These are phyloP conservation scores for Buddleja alternifolia DNA, from an alignment of 257 asterid species.

Conservation along the genomic window DNA sequence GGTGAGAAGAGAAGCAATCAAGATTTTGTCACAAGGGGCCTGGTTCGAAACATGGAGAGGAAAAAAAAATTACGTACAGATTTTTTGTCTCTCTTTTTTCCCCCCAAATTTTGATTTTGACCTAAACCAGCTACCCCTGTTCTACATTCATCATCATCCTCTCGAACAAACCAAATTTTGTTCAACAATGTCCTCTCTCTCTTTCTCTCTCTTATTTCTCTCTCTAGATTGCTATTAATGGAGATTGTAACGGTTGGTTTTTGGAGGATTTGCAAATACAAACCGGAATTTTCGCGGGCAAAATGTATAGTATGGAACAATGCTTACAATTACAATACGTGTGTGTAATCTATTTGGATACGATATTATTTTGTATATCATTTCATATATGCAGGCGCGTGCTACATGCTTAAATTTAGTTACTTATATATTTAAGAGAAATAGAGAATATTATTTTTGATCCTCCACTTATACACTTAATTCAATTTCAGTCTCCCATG, in stretches of 20 bases:
- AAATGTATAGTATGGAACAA: too few relatives aligned
- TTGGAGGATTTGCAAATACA: conserved; percentile 19
- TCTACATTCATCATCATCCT: conserved; percentile 43
- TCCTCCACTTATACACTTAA: too few relatives aligned
- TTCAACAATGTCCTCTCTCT: conserved; percentile 11
- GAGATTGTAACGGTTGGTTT: conserved; percentile 31
- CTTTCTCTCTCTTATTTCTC: background rate
- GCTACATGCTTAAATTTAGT: too few relatives aligned
- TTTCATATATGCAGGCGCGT: too few relatives aligned
- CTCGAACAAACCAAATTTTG: conserved; percentile 16
- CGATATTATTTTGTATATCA: too few relatives aligned
- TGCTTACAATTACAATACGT: too few relatives aligned
- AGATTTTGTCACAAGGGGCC: conserved; percentile 35
- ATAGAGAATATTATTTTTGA: too few relatives aligned
- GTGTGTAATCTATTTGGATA: too few relatives aligned
- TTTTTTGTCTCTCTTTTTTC: conserved; percentile 22
- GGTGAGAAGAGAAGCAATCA: conserved; percentile 12
- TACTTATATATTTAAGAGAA: too few relatives aligned
- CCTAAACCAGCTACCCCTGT: conserved; percentile 38
- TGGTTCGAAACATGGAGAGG: conserved; percentile 38
- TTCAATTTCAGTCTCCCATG: too few relatives aligned
- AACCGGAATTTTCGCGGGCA: conserved; percentile 39
- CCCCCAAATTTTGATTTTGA: background rate
- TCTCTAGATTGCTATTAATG: conserved; percentile 18
- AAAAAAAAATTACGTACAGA: too few relatives aligned